phyloP scores from a whole-genome alignment of 176 grass and related monocot species.

The Oryza longistaminata region DNA sequence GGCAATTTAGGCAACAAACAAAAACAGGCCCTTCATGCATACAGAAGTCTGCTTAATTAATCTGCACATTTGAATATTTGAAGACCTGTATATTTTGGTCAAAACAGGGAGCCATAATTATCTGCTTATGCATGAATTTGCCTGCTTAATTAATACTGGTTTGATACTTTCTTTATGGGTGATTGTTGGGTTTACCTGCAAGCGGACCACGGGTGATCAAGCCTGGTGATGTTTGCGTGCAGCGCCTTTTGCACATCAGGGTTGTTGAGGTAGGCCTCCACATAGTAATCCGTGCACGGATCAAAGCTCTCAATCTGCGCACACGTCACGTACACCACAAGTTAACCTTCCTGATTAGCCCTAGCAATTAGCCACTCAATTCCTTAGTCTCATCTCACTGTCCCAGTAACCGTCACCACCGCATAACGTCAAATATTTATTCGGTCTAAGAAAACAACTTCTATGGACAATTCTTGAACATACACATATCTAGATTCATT shows the following conservation, averaged over 20 bases:
- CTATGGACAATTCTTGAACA: no score
- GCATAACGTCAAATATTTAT: no score
- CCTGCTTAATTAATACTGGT: neutral
- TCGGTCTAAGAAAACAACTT: no score
- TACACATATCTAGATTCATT: no score
- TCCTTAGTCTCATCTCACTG: neutral
- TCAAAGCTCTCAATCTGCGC: constrained; percentile 73
- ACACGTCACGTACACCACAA: constrained; percentile 8
- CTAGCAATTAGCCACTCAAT: neutral
- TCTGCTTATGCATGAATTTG: neutral
- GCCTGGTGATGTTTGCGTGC: constrained; percentile 79
- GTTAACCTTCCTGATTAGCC: neutral
- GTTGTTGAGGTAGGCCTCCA: constrained; percentile 75
- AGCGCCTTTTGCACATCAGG: constrained; percentile 70
- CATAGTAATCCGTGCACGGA: constrained; percentile 77
- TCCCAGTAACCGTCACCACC: neutral
- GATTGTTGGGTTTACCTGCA: constrained; percentile 57
- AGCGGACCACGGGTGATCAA: constrained; percentile 61
- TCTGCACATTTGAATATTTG: no score
- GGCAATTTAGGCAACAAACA: no score
- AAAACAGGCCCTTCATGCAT: no score
- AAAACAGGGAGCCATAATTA: neutral
- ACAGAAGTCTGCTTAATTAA: no score
- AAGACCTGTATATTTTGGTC: no score
- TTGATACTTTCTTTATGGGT: neutral